These are phyloP conservation scores for Porphyrellus cyaneotinctus DNA, from an alignment of 768 basidiomycete species.

Conservation along the genomic window DNA sequence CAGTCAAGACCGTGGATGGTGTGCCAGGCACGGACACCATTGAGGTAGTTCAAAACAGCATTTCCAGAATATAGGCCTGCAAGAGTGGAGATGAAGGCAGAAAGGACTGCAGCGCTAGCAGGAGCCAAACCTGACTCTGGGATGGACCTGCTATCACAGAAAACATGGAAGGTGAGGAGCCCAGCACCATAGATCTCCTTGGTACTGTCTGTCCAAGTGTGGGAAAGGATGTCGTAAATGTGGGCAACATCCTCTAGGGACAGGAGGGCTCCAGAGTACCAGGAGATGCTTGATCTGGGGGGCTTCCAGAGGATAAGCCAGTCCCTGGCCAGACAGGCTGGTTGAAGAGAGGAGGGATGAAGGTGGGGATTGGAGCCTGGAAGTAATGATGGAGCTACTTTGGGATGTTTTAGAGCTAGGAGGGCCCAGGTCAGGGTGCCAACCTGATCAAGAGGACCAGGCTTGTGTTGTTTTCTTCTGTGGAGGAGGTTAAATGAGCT, in stretches of 20 bases:
- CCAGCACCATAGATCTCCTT: not conserved
- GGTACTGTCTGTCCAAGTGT: not conserved
- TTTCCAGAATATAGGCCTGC: conserved; percentile 13
- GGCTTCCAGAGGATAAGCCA: not conserved
- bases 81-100: conserved; percentile 1
- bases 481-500: too few relatives aligned
- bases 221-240: not conserved
- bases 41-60: conserved; percentile 14
- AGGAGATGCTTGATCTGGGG: not conserved
- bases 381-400: too few relatives aligned
- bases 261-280: not conserved
- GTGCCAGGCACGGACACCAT: conserved; percentile 24
- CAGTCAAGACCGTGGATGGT: conserved; percentile 20
- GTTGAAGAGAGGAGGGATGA: too few relatives aligned
- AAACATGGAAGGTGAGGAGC: not conserved
- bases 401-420: too few relatives aligned
- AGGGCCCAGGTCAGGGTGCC: too few relatives aligned
- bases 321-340: not conserved
- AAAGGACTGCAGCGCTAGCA: not conserved
- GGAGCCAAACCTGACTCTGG: not conserved
- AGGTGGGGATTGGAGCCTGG: too few relatives aligned
- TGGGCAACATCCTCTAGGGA: not conserved
- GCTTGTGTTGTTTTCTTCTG: too few relatives aligned
- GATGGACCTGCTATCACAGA: not conserved
- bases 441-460: too few relatives aligned